Evolutionary conservation across 129 eudicot species (phyloP).

Genomic region (Cynara cardunculus): DNA sequence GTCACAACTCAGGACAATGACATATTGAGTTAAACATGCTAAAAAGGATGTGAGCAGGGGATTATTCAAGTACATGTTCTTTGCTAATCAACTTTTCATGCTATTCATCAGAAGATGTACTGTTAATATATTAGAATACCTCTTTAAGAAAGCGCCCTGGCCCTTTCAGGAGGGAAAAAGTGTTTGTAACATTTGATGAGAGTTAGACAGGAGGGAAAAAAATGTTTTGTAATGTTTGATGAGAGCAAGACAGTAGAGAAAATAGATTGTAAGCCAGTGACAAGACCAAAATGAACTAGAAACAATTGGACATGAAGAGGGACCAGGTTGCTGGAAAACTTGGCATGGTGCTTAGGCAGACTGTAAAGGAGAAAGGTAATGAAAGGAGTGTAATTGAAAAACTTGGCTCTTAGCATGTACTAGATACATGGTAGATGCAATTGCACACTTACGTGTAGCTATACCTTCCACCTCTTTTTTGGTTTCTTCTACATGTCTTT

Average conservation of each 20-base stretch:
- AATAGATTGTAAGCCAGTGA: not conserved
- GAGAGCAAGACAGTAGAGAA: not conserved
- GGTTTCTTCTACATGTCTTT: constrained; percentile 5
- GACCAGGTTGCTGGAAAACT: not conserved
- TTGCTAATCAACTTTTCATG: not conserved
- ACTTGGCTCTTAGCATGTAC: not conserved
- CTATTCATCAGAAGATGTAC: not conserved
- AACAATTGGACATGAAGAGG: not conserved
- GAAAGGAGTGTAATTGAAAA: not conserved
- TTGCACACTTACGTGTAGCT: too few species aligned
- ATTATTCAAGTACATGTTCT: not conserved
- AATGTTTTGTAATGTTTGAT: not conserved
- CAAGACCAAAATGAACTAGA: not conserved
- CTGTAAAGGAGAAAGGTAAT: not conserved
- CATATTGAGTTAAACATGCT: not conserved
- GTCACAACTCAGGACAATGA: not conserved
- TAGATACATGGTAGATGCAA: not conserved
- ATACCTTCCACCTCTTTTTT: not conserved
- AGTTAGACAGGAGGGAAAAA: not conserved
- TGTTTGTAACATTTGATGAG: not conserved
- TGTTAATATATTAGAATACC: not conserved
- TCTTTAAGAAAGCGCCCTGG: not conserved
- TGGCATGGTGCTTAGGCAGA: not conserved
- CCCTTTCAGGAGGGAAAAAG: not conserved
- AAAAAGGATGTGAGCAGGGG: not conserved